Evolutionary conservation across 805 yeast genomes (phyloP).

Genomic region (Candida saitoana): DNA sequence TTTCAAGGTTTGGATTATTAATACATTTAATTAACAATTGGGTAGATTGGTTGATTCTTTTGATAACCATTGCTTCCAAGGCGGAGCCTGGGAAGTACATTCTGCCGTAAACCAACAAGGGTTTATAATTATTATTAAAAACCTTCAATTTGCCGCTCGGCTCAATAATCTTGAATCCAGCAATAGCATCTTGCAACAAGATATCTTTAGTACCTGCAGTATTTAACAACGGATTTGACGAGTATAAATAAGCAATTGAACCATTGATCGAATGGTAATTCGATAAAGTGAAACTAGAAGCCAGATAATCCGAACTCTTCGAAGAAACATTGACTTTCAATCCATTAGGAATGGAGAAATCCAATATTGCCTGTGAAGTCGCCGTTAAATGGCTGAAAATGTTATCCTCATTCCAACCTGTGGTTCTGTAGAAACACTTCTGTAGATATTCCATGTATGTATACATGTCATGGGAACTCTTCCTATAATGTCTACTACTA

Average conservation of each 20-base stretch:
- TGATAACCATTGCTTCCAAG: slow-evolving; percentile 81
- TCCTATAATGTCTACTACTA: too few relatives aligned
- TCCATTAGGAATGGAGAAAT: slow-evolving; percentile 70
- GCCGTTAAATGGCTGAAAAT: slow-evolving; percentile 71
- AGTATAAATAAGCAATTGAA: slow-evolving; percentile 75
- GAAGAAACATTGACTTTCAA: slow-evolving; percentile 63
- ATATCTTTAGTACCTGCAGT: slow-evolving; percentile 50
- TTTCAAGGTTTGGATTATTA: slow-evolving; percentile 55
- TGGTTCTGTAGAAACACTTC: slow-evolving; percentile 61
- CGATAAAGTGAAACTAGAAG: slow-evolving; percentile 67
- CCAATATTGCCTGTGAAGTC: slow-evolving; percentile 65
- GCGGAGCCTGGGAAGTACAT: slow-evolving; percentile 85
- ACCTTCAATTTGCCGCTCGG: slow-evolving; percentile 25
- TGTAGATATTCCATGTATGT: slow-evolving; percentile 85
- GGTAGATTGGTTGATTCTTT: slow-evolving; percentile 52
- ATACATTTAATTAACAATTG: slow-evolving; percentile 74
- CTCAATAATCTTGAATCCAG: slow-evolving; percentile 61
- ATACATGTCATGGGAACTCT: slow-evolving; percentile 45
- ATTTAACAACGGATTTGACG: slow-evolving; percentile 52
- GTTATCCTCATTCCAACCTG: slow-evolving; percentile 78
- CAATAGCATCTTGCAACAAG: slow-evolving; percentile 61
- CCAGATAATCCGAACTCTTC: slow-evolving; percentile 63
- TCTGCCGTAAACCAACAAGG: slow-evolving; percentile 69
- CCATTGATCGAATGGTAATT: slow-evolving; percentile 68
- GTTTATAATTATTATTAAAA: slow-evolving; percentile 15